Evolutionary conservation across 805 yeast species (phyloP).

Genomic region (Suhomyces tanzawaensis): DNA sequence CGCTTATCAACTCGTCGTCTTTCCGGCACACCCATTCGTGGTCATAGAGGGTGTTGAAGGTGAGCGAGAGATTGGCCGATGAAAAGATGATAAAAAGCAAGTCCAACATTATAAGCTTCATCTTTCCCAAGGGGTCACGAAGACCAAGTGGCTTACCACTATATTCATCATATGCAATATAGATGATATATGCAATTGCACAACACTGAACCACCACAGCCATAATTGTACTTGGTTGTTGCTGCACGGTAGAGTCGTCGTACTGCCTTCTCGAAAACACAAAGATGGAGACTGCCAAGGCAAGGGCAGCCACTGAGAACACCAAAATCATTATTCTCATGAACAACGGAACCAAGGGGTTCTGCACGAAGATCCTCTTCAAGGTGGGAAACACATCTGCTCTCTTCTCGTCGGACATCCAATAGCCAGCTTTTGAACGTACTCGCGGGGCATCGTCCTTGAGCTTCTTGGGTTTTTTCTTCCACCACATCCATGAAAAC

Average conservation of each 20-base stretch:
- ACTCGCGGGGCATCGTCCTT: conserved; percentile 19
- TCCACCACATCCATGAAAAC: neutral
- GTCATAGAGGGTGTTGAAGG: conserved; percentile 82
- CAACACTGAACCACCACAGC: conserved; percentile 80
- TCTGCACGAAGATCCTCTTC: conserved; percentile 58
- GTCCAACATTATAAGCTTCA: conserved; percentile 79
- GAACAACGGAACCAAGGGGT: conserved; percentile 78
- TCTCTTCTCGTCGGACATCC: conserved; percentile 64
- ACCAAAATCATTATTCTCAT: conserved; percentile 52
- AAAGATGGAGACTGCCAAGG: conserved; percentile 62
- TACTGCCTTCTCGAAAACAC: conserved; percentile 33
- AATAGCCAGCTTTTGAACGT: conserved; percentile 59
- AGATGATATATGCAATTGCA: conserved; percentile 73
- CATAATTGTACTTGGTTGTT: conserved; percentile 90
- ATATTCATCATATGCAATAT: conserved; percentile 88
- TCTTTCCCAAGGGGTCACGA: conserved; percentile 78
- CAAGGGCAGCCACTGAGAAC: conserved; percentile 67
- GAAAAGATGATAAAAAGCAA: conserved; percentile 83
- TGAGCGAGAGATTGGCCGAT: conserved; percentile 80
- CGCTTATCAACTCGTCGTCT: conserved; percentile 19
- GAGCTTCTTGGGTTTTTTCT: neutral
- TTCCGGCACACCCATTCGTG: conserved; percentile 69
- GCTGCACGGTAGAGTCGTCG: conserved; percentile 45
- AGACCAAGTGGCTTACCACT: conserved; percentile 89
- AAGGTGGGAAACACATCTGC: conserved; percentile 64